Evolutionary conservation across 177 flowering plant species (phyloP), one percentile per base, ranked within the genome.

Genomic region (Telopea speciosissima): DNA sequence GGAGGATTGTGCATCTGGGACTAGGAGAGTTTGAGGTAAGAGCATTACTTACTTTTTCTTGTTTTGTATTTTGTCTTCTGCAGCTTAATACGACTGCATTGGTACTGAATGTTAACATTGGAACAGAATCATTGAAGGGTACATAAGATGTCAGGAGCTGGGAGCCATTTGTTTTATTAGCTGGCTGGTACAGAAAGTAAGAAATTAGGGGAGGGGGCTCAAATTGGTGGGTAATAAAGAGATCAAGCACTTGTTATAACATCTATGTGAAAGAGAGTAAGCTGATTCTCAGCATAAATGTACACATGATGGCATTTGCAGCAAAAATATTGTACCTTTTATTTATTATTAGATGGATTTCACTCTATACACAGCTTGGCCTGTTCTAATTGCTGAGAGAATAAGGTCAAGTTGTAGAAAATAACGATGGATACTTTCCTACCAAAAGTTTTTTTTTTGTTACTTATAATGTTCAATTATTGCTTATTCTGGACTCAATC

Each of bases 11-110:
- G 54, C 33, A 23, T 23, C 21, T 23, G 56, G 49, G 69, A 64
- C 21, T 22, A 56, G 49, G 69, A 64, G 76, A 52, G 24, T 22
- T 60, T 68, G 73, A 81, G 83, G 83, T 81, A 74, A 70, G 73
- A 33, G 77, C 73, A 72, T 72, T 25, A 45, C 63, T 25, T 75
- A 72, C 63, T n/a, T 56, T 56, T 73, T 63, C 45, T 65, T 63
- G 45, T 26, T 70, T 52, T 61, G 23, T 44, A 56, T 65, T 25
- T 58, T 40, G 42, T 72, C 65, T 64, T 63, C 31, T 61, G 67
- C 56, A 59, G 59, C 75, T 65, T 75, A 63, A 68, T 73, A 68
- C 68, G 68, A 65, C 71, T 71, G 82, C 77, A 73, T 81, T 65
- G 69, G 63, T 72, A 63, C 19, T 49, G 14, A 52, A 14, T 28